These are phyloP conservation scores for Xylaria palmicola DNA, from an alignment of 495 filamentous ascomycete species.

Conservation along the genomic window DNA sequence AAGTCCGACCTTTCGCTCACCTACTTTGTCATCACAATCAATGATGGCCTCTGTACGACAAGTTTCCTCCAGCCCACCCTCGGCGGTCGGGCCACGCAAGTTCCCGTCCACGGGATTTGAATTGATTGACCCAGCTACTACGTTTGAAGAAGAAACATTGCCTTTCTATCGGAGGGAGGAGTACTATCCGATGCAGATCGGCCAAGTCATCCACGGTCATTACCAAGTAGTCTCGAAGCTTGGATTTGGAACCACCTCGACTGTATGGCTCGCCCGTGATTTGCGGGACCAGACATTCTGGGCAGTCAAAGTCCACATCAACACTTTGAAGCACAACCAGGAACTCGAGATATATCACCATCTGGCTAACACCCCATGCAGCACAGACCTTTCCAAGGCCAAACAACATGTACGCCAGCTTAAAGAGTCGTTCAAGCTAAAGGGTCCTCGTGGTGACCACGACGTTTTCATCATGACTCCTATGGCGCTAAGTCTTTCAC, in stretches of 20 bases:
- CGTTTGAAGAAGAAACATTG: slow-evolving; percentile 24
- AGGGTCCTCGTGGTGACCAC: slow-evolving; percentile 9
- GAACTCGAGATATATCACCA: slow-evolving; percentile 18
- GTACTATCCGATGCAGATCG: slow-evolving; percentile 21
- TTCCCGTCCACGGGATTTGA: slow-evolving; percentile 16
- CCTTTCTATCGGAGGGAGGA: slow-evolving; percentile 12
- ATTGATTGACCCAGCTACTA: slow-evolving; percentile 11
- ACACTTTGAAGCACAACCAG: slow-evolving; percentile 15
- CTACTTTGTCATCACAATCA: neutral
- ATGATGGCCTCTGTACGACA: neutral
- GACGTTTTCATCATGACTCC: slow-evolving; percentile 18
- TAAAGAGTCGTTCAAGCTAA: slow-evolving; percentile 17
- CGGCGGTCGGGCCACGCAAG: neutral
- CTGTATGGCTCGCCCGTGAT: slow-evolving; percentile 14
- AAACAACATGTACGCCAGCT: slow-evolving; percentile 9
- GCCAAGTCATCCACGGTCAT: slow-evolving; percentile 13
- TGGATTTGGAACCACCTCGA: neutral
- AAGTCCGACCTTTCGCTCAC: neutral
- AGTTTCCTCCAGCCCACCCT: neutral
- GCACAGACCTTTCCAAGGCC: neutral
- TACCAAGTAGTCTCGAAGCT: slow-evolving; percentile 20
- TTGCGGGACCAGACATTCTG: slow-evolving; percentile 12
- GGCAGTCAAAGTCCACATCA: slow-evolving; percentile 20
- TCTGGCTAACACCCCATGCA: slow-evolving; percentile 5
- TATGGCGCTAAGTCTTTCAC: slow-evolving; percentile 15